Percentiles rank a stretch among this genome's conserved stretches.
phyloP scores from a whole-genome alignment of 2,329 filamentous ascomycete genomes.

The Pseudogymnoascus sp. region DNA sequence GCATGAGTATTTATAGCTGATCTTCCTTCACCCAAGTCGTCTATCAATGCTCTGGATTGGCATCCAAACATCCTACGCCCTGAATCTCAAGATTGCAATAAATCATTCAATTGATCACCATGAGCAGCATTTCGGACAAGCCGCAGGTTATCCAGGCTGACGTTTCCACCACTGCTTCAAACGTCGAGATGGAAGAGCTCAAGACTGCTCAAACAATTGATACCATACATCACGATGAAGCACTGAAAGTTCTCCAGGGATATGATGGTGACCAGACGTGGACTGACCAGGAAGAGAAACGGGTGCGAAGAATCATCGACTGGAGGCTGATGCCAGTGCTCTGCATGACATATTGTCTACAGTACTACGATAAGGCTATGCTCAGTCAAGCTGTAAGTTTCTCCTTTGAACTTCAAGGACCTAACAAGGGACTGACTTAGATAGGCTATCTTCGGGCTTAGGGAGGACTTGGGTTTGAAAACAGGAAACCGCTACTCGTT shows the following conservation, averaged over 20 bases:
- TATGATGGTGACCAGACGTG: constrained; percentile 38
- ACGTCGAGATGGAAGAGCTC: not conserved
- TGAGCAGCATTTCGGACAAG: not conserved
- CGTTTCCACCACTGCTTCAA: not conserved
- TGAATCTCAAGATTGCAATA: not conserved
- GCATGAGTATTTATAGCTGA: not conserved
- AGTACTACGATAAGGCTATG: constrained; percentile 48
- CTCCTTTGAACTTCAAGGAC: not conserved
- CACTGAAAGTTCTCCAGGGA: constrained; percentile 33
- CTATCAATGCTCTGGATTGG: not conserved
- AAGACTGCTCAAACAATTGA: constrained; percentile 16
- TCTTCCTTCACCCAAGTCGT: not conserved
- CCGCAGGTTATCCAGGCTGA: not conserved
- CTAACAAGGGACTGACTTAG: not conserved
- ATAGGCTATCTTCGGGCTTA: constrained; percentile 36
- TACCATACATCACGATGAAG: constrained; percentile 34
- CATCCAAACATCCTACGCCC: not conserved
- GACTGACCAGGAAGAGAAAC: constrained; percentile 37
- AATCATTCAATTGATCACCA: not conserved
- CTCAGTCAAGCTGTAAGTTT: constrained; percentile 41
- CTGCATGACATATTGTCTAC: constrained; percentile 38
- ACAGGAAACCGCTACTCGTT: constrained; percentile 38
- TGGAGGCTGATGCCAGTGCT: constrained; percentile 39
- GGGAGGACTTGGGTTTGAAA: constrained; percentile 34
- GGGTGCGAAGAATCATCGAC: constrained; percentile 36